Percentiles rank a stretch among this genome's conserved stretches.
Conservation (phyloP, 169 alveolate species). For the Plasmodium sp. region DNA sequence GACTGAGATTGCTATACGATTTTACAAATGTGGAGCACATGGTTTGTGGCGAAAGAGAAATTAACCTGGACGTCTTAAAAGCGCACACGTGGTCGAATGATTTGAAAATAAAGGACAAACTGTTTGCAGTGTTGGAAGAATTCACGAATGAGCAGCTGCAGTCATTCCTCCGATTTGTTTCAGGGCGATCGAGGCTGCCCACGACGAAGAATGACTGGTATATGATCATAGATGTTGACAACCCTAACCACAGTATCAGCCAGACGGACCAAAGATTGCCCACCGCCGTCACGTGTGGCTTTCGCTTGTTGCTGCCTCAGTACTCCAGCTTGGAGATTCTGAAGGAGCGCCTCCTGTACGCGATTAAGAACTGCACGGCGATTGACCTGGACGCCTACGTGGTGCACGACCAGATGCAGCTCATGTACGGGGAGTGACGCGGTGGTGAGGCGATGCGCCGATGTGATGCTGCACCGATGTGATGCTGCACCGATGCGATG, state of each 20-base stretch:
- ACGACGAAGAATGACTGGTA: constrained; percentile 91
- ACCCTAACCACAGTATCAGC: constrained; percentile 1
- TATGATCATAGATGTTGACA: constrained; percentile 88
- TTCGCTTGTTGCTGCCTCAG: constrained; percentile 90
- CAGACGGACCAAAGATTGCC: constrained; percentile 89
- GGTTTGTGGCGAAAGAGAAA: constrained; percentile 92
- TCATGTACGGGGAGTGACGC: constrained; percentile 73
- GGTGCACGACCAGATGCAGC: constrained; percentile 86
- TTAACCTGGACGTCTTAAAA: constrained; percentile 87
- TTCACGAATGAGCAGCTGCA: constrained; percentile 90
- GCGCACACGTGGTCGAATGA: constrained; percentile 90
- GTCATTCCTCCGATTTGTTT: constrained; percentile 91
- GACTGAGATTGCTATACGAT: constrained; percentile 89
- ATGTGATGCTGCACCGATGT: too few relatives aligned
- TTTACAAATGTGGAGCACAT: constrained; percentile 86
- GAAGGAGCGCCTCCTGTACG: constrained; percentile 90
- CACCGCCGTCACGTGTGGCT: constrained; percentile 93
- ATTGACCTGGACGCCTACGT: constrained; percentile 93
- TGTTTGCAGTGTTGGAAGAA: constrained; percentile 88
- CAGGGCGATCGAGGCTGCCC: constrained; percentile 93
- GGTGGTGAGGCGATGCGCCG: background rate
- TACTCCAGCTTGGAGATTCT: constrained; percentile 87
- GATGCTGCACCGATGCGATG: too few relatives aligned
- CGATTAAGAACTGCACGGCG: constrained; percentile 91
- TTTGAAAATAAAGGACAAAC: constrained; percentile 84